A percentile compares a stretch with the other conserved stretches of the same genome.
phyloP scores from a whole-genome alignment of 176 grass and related monocot genomes.

The Otatea glauca region DNA sequence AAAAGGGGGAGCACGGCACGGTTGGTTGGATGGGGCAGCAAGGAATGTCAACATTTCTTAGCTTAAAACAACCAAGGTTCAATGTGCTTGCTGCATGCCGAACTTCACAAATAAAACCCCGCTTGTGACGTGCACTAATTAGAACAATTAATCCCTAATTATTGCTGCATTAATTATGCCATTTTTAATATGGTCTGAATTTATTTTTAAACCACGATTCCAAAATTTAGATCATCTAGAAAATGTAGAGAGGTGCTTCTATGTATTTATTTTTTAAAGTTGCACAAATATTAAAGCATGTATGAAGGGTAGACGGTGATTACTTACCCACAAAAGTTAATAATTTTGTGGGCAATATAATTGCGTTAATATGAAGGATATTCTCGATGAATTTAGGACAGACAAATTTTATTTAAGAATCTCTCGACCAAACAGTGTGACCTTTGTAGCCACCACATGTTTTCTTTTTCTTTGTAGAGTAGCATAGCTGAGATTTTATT shows the following conservation, averaged over 20 bases:
- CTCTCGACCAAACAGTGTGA: not conserved
- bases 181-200: not conserved
- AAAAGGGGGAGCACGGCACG: too few species aligned
- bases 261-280: too few species aligned
- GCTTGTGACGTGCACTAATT: not conserved
- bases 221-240: not conserved
- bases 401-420: not conserved
- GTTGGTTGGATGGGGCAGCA: too few species aligned
- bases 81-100: not conserved
- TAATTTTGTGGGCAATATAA: too few species aligned
- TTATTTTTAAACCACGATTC: not conserved
- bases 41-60: too few species aligned
- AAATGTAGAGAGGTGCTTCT: too few species aligned
- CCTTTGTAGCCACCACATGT: not conserved
- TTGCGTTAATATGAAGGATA: not conserved
- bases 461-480: not conserved
- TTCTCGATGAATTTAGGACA: not conserved
- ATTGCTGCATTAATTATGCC: not conserved
- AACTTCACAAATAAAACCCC: not conserved
- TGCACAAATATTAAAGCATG: too few species aligned
- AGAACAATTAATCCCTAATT: not conserved
- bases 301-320: too few species aligned
- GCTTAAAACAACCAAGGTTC: not conserved
- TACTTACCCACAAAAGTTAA: not conserved
- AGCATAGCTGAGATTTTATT: not conserved